A percentile compares a stretch with the other conserved stretches of the same genome.
These are phyloP conservation scores for Hura crepitans DNA, from an alignment of 441 rosid genomes.

Conservation along the genomic window DNA sequence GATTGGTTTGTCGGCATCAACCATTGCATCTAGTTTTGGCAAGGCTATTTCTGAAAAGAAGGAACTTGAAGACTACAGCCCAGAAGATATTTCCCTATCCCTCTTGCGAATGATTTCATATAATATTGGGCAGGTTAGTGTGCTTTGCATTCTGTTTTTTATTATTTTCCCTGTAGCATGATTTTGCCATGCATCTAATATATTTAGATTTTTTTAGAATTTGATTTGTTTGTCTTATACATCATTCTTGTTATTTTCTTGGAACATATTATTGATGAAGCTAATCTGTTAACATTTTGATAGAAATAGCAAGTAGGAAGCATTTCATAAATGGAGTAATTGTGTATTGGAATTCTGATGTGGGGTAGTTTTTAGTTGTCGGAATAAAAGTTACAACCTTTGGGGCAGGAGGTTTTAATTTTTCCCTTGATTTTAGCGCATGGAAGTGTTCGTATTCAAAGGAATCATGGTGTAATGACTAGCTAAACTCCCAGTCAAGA, in stretches of 20 bases:
- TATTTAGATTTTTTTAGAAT: not conserved
- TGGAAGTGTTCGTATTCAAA: not conserved
- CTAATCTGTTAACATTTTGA: not conserved
- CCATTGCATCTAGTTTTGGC: slow-evolving; percentile 97
- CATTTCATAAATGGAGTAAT: not conserved
- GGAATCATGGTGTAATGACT: not conserved
- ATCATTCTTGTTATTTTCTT: not conserved
- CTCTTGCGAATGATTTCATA: slow-evolving; percentile 98
- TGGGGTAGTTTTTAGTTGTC: not conserved
- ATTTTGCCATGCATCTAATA: not conserved
- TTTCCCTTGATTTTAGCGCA: slow-evolving; percentile 1
- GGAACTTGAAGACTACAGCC: slow-evolving; percentile 87
- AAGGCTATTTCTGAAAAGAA: slow-evolving; percentile 87
- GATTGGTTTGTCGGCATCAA: slow-evolving; percentile 99
- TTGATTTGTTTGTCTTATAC: not conserved
- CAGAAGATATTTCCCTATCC: slow-evolving; percentile 95
- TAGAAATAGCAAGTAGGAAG: not conserved
- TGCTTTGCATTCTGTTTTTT: not conserved
- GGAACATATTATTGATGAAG: not conserved
- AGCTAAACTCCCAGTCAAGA: not conserved
- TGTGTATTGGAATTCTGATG: not conserved
- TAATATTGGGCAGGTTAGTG: slow-evolving; percentile 89
- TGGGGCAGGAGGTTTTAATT: not conserved
- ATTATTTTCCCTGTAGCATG: not conserved
- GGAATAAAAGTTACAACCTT: not conserved